Evolutionary conservation across 352 stramenopile species (phyloP).

Genomic region (Globisporangium apiculatum): DNA sequence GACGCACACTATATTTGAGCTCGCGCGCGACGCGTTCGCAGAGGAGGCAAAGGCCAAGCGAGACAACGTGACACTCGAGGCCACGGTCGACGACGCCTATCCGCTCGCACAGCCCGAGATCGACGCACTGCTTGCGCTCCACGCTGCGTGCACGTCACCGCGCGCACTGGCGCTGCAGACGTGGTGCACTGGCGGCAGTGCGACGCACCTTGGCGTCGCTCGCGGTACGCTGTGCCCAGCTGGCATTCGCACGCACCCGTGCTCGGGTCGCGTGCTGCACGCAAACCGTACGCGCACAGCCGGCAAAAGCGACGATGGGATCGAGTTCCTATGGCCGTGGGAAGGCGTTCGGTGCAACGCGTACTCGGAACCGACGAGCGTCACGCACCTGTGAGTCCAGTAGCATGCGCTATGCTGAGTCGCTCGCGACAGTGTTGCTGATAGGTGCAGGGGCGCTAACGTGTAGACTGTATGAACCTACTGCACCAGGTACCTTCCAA

Average conservation of each 20-base stretch:
- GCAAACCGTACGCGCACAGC: constrained; percentile 12
- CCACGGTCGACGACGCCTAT: constrained; percentile 44
- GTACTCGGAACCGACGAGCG: constrained; percentile 56
- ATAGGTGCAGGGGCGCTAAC: too few relatives aligned
- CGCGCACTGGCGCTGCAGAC: constrained; percentile 41
- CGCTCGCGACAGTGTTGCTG: too few relatives aligned
- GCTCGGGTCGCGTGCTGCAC: constrained; percentile 44
- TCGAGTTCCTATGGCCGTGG: constrained; percentile 61
- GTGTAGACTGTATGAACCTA: too few relatives aligned
- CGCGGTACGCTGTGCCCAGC: constrained; percentile 25
- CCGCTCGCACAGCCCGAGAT: constrained; percentile 37
- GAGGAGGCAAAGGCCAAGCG: constrained; percentile 11
- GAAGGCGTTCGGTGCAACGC: constrained; percentile 58
- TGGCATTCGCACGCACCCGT: constrained; percentile 51
- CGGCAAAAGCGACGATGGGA: background rate
- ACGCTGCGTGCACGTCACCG: constrained; percentile 34
- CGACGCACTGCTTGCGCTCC: constrained; percentile 33
- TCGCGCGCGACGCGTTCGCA: constrained; percentile 10
- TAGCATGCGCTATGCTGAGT: too few relatives aligned
- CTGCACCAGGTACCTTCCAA: constrained; percentile 38
- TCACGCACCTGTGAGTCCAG: constrained; percentile 55
- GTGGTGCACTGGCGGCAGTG: constrained; percentile 54
- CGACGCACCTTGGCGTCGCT: constrained; percentile 6
- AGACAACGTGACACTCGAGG: constrained; percentile 3
- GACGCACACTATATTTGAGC: constrained; percentile 9